These are phyloP conservation scores for Cyberlindnera xylosilytica DNA, from an alignment of 805 yeast species.

Conservation along the genomic window DNA sequence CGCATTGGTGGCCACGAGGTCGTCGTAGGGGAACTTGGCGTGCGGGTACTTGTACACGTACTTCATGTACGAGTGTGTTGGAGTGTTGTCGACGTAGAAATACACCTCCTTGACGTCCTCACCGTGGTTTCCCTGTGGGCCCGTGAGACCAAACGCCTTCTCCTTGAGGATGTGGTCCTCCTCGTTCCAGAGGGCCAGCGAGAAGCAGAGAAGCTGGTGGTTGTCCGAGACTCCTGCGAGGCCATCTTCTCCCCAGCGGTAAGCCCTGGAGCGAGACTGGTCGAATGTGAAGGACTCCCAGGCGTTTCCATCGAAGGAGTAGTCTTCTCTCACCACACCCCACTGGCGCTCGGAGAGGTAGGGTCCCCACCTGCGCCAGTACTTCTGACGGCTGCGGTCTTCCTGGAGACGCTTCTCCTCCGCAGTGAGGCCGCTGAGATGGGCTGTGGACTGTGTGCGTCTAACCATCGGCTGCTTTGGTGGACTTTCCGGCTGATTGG, in stretches of 20 bases:
- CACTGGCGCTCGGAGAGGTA: slow-evolving; percentile 85
- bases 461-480: slow-evolving; percentile 11
- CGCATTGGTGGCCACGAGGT: slow-evolving; percentile 65
- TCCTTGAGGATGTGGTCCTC: slow-evolving; percentile 83
- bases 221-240: slow-evolving; percentile 86
- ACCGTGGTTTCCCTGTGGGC: slow-evolving; percentile 93
- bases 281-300: slow-evolving; percentile 89
- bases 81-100: slow-evolving; percentile 86
- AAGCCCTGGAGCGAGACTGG: slow-evolving; percentile 74
- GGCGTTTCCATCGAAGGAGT: slow-evolving; percentile 82
- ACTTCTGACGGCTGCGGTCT: slow-evolving; percentile 36
- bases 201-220: slow-evolving; percentile 70
- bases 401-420: slow-evolving; percentile 37
- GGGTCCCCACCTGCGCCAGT: slow-evolving; percentile 92
- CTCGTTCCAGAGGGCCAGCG: slow-evolving; percentile 92
- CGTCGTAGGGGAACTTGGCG: slow-evolving; percentile 73
- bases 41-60: slow-evolving; percentile 93
- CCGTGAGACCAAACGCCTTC: slow-evolving; percentile 82
- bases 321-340: slow-evolving; percentile 81
- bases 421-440: slow-evolving; percentile 27
- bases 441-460: slow-evolving; percentile 25
- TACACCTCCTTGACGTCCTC: slow-evolving; percentile 89
- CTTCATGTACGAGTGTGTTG: slow-evolving; percentile 90
- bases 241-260: slow-evolving; percentile 97
- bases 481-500: too few species aligned